Evolutionary conservation across 768 basidiomycete species (phyloP), one percentile per base, ranked within the genome.

Genomic region (Russula emetica): DNA sequence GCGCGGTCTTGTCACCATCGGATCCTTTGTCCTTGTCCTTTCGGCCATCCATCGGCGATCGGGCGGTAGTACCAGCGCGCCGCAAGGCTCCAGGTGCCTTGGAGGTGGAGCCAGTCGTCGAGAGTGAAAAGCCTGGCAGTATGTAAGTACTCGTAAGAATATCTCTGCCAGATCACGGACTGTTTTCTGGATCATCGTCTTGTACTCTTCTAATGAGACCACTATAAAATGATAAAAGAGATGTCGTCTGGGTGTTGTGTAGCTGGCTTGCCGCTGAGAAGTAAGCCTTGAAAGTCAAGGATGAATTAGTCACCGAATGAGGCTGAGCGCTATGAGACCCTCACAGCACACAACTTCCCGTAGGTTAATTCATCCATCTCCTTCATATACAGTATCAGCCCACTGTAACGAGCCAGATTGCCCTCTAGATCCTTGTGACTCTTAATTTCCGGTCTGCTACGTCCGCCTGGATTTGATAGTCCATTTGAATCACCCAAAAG

Each of bases 311-410:
- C 11, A 50, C 22, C n/a, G 32, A 53, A 49, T 18, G 9, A 24
- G 3, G 32, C 6, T 18, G 49, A 11, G 8, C 24, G 2, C 14
- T 13, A 42, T 28, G 51, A 20, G 24, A 18, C 11, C 80, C 89
- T 61, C 71, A 96, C 96, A 44, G 88, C 92, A 71, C 94, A 98
- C 34, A 98, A 76, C 71, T 90, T 92, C 49, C 86, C 88, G 72
- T 98, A 98, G 26, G 90, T 75, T 60, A 75, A 77, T 73, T 97
- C 92, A 64, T 97, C 94, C 91, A 98, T 96, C 78, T 98, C 96
- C 73, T 93, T 95, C 61, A 98, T 76, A 72, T 96, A 98, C 20
- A 98, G 78, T 75, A 98, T 84, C 58, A 98, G 74, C 1, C 95
- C 95, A 34, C 88, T 83, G 74, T 98, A 98, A 50, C 89, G 82